Percentiles rank a stretch among this genome's conserved stretches.
Conservation (phyloP, 2,329 filamentous ascomycete species). For the Colletotrichum karsti region DNA sequence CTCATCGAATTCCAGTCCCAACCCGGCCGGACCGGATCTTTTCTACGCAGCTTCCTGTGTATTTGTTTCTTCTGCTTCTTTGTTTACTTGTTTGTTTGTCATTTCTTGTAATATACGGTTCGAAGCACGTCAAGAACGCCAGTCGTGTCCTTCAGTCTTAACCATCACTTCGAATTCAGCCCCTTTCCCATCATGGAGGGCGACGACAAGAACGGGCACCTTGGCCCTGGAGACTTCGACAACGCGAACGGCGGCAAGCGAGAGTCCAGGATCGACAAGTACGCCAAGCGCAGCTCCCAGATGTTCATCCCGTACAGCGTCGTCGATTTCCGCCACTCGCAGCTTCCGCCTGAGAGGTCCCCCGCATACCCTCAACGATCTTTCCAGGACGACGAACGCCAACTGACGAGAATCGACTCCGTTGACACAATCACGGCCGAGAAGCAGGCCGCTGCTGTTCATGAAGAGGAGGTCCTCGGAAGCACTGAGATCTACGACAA, state of each 20-base stretch:
- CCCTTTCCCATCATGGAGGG: background rate
- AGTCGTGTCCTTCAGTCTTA: background rate
- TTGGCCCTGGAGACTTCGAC: background rate
- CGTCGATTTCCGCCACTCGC: background rate
- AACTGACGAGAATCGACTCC: background rate
- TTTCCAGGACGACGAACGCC: background rate
- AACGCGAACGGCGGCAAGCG: background rate
- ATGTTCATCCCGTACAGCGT: constrained; percentile 2
- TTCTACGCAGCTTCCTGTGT: no score
- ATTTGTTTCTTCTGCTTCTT: background rate
- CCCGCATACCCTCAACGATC: background rate
- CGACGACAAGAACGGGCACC: background rate
- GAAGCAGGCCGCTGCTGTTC: background rate
- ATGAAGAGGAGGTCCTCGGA: constrained; percentile 19
- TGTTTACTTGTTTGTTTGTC: background rate
- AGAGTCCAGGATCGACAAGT: constrained; percentile 1
- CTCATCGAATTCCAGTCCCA: background rate
- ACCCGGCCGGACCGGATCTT: background rate
- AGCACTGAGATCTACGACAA: constrained; percentile 23
- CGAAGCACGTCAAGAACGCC: background rate
- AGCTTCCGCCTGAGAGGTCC: background rate
- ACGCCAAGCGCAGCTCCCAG: constrained; percentile 7
- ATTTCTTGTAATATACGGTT: background rate
- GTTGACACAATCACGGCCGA: background rate
- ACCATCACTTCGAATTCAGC: background rate